phyloP scores from a whole-genome alignment of 331 rosid species.

The Dryas integrifolia region DNA sequence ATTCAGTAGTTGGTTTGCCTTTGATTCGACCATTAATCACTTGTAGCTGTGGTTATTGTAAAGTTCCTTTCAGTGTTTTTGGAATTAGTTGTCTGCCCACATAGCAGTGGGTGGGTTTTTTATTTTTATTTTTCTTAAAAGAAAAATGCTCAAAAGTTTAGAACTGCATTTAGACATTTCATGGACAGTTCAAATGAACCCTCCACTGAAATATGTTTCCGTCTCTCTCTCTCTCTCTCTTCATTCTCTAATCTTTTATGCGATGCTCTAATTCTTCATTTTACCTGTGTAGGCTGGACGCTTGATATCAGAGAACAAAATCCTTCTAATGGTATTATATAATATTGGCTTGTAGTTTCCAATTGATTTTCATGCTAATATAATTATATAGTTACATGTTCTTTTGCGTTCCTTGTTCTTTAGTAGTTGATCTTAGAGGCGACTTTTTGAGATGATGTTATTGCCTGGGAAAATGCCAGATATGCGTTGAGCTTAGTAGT shows the following conservation, averaged over 20 bases:
- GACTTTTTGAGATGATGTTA: not conserved
- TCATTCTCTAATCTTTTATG: conserved; percentile 8
- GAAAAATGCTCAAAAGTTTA: not conserved
- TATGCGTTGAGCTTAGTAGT: too few relatives aligned
- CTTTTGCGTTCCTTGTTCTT: not conserved
- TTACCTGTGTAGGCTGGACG: conserved; percentile 56
- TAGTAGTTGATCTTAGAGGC: not conserved
- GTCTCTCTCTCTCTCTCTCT: not conserved
- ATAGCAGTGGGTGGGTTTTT: too few relatives aligned
- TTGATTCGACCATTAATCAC: not conserved
- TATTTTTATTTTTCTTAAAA: too few relatives aligned
- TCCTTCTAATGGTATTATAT: conserved; percentile 74
- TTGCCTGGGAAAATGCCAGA: not conserved
- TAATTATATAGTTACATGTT: not conserved
- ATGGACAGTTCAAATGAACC: not conserved
- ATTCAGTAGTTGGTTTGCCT: not conserved
- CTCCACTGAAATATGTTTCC: too few relatives aligned
- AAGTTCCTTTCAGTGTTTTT: not conserved
- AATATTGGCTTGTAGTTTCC: conserved; percentile 1
- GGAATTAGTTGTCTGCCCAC: not conserved
- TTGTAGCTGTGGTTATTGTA: not conserved
- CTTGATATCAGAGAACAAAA: conserved; percentile 55
- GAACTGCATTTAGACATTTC: not conserved
- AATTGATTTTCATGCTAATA: not conserved
- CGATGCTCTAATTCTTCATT: conserved; percentile 25